A percentile compares a stretch with the other conserved stretches of the same genome.
These are phyloP conservation scores for Backusella liffmaniae DNA, from an alignment of 192 early-diverging fungal species.

Conservation along the genomic window DNA sequence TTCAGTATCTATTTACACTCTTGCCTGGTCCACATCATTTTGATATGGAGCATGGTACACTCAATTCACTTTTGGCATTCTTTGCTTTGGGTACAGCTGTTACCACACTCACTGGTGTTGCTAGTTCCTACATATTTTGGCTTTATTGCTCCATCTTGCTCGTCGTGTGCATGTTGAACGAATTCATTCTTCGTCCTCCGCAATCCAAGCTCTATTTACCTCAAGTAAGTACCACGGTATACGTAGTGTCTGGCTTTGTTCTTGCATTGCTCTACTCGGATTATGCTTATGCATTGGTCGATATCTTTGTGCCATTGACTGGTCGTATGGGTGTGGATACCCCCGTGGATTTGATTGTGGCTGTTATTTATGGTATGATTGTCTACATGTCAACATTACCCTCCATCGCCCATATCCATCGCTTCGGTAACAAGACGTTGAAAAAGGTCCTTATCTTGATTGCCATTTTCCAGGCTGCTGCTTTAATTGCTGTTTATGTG, in stretches of 20 bases:
- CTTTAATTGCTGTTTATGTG: slow-evolving; percentile 38
- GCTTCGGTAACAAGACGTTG: slow-evolving; percentile 41
- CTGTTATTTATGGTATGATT: slow-evolving; percentile 52
- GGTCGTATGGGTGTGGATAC: slow-evolving; percentile 65
- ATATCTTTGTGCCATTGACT: slow-evolving; percentile 68
- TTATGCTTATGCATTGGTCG: slow-evolving; percentile 42
- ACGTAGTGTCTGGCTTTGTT: slow-evolving; percentile 30
- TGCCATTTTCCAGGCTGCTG: slow-evolving; percentile 25
- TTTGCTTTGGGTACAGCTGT: slow-evolving; percentile 18
- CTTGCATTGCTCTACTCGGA: slow-evolving; percentile 38
- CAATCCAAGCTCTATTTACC: slow-evolving; percentile 17
- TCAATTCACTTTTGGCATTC: slow-evolving; percentile 18
- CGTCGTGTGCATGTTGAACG: slow-evolving; percentile 31
- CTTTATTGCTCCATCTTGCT: slow-evolving; percentile 34
- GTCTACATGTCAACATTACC: slow-evolving; percentile 42
- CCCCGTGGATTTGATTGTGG: slow-evolving; percentile 63
- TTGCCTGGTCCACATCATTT: slow-evolving; percentile 34
- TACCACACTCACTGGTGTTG: slow-evolving; percentile 34
- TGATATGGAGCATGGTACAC: slow-evolving; percentile 36
- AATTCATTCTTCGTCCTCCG: slow-evolving; percentile 20
- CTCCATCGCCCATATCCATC: slow-evolving; percentile 52
- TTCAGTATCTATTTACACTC: slow-evolving; percentile 35
- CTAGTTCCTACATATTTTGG: slow-evolving; percentile 48
- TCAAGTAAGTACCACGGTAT: slow-evolving; percentile 30
- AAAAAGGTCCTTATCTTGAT: slow-evolving; percentile 26